Conservation (phyloP, 805 yeast species). For the Hanseniaspora thailandica region DNA sequence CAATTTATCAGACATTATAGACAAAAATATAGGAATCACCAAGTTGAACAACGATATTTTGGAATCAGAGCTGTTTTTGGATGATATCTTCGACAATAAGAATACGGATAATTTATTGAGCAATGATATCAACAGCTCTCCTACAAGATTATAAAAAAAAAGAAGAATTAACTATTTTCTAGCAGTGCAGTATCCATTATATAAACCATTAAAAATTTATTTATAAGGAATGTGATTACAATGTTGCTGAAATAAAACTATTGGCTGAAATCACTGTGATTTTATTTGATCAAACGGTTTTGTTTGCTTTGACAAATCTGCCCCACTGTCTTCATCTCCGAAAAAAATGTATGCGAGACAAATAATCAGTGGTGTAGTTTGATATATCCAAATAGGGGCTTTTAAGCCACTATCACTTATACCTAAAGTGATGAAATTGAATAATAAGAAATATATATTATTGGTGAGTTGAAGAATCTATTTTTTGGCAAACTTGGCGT, state of each 20-base stretch:
- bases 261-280: too few relatives aligned
- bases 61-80: neutral
- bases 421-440: too few relatives aligned
- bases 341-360: neutral
- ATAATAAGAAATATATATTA: neutral
- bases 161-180: neutral
- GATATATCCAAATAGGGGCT: neutral
- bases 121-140: constrained; percentile 2
- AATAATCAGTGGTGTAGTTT: neutral
- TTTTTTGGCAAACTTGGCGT: constrained; percentile 7
- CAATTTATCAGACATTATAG: constrained; percentile 1
- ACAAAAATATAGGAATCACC: neutral
- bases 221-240: too few relatives aligned
- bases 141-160: neutral
- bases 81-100: neutral
- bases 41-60: neutral
- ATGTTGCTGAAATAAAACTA: too few relatives aligned
- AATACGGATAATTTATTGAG: neutral
- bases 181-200: neutral
- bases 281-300: too few relatives aligned
- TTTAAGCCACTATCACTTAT: too few relatives aligned
- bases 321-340: too few relatives aligned
- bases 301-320: neutral
- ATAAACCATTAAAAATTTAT: too few relatives aligned
- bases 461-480: neutral